Base-by-base conservation (phyloP, 176 grass and related monocot genomes). In the Oropetium thomaeum region DNA sequence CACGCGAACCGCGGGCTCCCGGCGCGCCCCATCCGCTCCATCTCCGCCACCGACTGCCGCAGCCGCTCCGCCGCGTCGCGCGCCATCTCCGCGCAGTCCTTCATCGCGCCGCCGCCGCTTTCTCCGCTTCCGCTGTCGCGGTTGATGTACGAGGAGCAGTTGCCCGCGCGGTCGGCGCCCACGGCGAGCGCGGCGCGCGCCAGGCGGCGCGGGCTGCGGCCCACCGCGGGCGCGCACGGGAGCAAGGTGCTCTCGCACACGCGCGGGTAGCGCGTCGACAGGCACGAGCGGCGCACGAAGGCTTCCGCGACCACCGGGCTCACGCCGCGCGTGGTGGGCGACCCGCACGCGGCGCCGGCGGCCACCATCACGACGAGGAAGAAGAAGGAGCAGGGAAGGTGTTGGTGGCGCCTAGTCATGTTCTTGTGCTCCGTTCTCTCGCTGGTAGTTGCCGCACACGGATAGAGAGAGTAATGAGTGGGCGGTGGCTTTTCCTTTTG, bases 231-330 rank as follows among this genome's bases (percentile, higher is more conserved):
- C 8, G 85, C 88, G 59, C 63, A 82, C 0, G 74, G 79, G 26
- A 73, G 4, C 0, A 97, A 88, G 59, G 81, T 91, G 47, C 72
- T 82, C 83, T 89, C 90, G 88, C 94, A 97, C 8, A 82, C 55
- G 16, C 67, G 65, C 11, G 95, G 95, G 83, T 90, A 98, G n/a
- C 11, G 26, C 31, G 91, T 94, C 20, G 41, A 32, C 0, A 34
- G 57, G 86, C 95, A 98, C 12, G 81, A 85, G 0, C 84, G 83
- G 0, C 84, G 84, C 44, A 98, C 85, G 80, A 84, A 94, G 8
- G 52, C 88, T 0, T 9, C 49, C 13, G 67, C 52, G 4, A 66
- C 66, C 3, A 16, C 49, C 4, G 61, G 40, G 29, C 33, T 20
- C 10, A 64, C 59, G 14, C 15, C 44, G 0, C 19, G 1, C 0